Percentiles rank a stretch among this genome's conserved stretches.
phyloP scores from a whole-genome alignment of 441 rosid genomes.

The Syzygium syzygioides region DNA sequence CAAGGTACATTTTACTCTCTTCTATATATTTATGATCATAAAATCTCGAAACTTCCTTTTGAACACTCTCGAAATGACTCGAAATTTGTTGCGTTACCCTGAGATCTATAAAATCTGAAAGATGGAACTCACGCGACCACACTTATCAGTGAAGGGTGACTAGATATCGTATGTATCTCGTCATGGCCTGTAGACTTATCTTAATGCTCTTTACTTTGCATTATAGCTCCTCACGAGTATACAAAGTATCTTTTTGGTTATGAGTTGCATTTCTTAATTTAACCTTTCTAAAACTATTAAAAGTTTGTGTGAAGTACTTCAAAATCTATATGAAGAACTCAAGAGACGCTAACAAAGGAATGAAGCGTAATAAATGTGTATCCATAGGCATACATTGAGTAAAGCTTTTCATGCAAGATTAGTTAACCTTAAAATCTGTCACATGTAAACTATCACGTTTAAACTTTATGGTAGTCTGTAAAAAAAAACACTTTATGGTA shows the following conservation, averaged over 20 bases:
- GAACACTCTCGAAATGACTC: background rate
- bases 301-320: background rate
- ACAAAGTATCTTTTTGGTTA: background rate
- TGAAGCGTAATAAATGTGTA: background rate
- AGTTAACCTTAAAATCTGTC: background rate
- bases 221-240: background rate
- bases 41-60: background rate
- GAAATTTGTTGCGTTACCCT: background rate
- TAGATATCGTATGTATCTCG: background rate
- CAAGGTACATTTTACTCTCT: background rate
- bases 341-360: background rate
- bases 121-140: background rate
- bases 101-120: background rate
- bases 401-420: background rate
- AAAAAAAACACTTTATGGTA: background rate
- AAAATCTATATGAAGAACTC: background rate
- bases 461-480: background rate
- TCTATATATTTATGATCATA: background rate
- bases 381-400: background rate
- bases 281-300: background rate
- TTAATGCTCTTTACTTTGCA: background rate
- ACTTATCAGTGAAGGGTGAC: background rate
- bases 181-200: accelerated
- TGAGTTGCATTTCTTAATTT: background rate
- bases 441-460: background rate